phyloP scores from a whole-genome alignment of 2,329 filamentous ascomycete species.

The Microcyclospora pomicola region DNA sequence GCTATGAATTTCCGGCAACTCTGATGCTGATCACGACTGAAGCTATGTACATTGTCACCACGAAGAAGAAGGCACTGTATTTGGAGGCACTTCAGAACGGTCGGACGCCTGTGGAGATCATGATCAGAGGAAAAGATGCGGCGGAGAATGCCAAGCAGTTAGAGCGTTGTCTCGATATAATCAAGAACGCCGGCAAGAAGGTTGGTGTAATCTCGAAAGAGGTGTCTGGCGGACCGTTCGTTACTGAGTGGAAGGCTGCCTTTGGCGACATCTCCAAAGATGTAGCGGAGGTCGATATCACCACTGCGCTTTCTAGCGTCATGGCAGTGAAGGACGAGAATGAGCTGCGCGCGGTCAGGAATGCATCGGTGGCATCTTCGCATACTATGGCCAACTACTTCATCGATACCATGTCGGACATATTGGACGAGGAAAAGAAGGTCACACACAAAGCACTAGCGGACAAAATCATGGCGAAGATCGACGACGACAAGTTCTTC shows the following conservation, averaged over 20 bases:
- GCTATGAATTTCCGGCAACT: slow-evolving; percentile 96
- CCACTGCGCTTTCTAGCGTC: slow-evolving; percentile 66
- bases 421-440: slow-evolving; percentile 93
- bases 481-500: slow-evolving; percentile 91
- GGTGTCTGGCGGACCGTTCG: slow-evolving; percentile 70
- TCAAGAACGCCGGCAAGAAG: slow-evolving; percentile 84
- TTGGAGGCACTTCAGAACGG: slow-evolving; percentile 83
- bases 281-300: slow-evolving; percentile 76
- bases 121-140: slow-evolving; percentile 82
- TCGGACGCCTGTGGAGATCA: slow-evolving; percentile 81
- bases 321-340: slow-evolving; percentile 91
- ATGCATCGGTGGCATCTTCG: slow-evolving; percentile 84
- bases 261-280: slow-evolving; percentile 70
- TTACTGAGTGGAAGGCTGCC: slow-evolving; percentile 87
- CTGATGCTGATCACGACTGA: slow-evolving; percentile 86
- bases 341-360: slow-evolving; percentile 86
- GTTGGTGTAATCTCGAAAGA: slow-evolving; percentile 79
- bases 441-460: slow-evolving; percentile 78
- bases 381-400: slow-evolving; percentile 94
- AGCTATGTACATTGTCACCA: slow-evolving; percentile 81
- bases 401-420: slow-evolving; percentile 92
- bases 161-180: slow-evolving; percentile 65
- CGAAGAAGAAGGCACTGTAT: slow-evolving; percentile 94
- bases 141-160: slow-evolving; percentile 88
- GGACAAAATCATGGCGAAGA: slow-evolving; percentile 79